Conservation (phyloP, 164 flowering plant genomes). For the Magnolia changhungtana region DNA sequence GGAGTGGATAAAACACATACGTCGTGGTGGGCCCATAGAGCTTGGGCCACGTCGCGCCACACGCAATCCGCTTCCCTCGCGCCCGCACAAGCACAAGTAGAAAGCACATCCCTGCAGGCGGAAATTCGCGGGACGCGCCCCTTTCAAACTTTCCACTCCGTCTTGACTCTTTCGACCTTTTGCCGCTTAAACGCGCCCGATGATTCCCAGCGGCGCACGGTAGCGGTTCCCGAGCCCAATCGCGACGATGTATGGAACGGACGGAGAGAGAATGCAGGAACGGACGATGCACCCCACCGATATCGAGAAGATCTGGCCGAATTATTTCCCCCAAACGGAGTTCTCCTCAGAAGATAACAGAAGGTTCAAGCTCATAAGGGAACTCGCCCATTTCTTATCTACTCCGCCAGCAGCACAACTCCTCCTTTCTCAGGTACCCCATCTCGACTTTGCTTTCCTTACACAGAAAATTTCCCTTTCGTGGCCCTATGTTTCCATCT, state of each 20-base stretch:
- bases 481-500: not conserved
- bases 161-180: no score
- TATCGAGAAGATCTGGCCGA: conserved; percentile 31
- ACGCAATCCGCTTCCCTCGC: no score
- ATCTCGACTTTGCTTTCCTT: not conserved
- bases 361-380: conserved; percentile 29
- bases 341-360: conserved; percentile 33
- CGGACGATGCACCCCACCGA: conserved; percentile 20
- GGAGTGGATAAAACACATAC: no score
- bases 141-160: no score
- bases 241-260: conserved; percentile 26
- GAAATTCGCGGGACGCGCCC: no score
- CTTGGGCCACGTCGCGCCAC: no score
- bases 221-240: not conserved
- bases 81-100: no score
- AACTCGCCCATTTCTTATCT: conserved; percentile 52
- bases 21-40: no score
- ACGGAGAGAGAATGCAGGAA: not conserved
- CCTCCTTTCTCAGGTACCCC: conserved; percentile 45
- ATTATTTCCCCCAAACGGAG: conserved; percentile 48
- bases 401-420: conserved; percentile 36
- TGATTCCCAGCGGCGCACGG: not conserved
- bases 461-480: not conserved
- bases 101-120: no score
- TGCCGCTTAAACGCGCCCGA: not conserved